Evolutionary conservation across 2,329 filamentous ascomycete genomes (phyloP).

Genomic region (Tricladium varicosporioides): DNA sequence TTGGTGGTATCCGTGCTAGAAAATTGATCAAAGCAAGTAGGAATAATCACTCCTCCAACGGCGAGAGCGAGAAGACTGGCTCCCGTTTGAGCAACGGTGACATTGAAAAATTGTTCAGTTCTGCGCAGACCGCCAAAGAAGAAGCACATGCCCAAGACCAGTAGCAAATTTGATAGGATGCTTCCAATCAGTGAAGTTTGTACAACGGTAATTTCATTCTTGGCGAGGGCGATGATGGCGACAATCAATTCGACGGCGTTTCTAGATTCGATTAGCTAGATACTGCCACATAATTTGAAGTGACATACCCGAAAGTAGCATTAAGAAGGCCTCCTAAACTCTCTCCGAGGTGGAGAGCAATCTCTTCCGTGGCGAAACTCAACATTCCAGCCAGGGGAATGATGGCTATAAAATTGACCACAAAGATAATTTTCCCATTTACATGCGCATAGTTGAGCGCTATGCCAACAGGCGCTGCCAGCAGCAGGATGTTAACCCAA

Average conservation of each 20-base stretch:
- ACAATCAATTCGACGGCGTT: constrained; percentile 91
- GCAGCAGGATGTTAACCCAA: constrained; percentile 80
- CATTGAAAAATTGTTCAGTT: constrained; percentile 84
- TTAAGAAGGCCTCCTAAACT: constrained; percentile 86
- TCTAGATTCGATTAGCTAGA: constrained; percentile 37
- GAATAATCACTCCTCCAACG: constrained; percentile 81
- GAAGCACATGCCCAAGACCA: constrained; percentile 91
- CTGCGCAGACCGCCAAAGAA: constrained; percentile 73
- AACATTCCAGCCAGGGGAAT: constrained; percentile 85
- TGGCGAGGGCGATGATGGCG: constrained; percentile 75
- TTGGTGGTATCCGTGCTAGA: constrained; percentile 42
- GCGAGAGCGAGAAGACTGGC: constrained; percentile 66
- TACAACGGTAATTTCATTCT: constrained; percentile 71
- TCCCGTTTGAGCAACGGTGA: constrained; percentile 86
- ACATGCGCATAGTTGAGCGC: constrained; percentile 64
- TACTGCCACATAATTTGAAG: constrained; percentile 10
- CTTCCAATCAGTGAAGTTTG: constrained; percentile 90
- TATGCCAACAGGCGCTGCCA: constrained; percentile 79
- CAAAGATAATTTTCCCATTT: constrained; percentile 66
- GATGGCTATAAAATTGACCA: constrained; percentile 92
- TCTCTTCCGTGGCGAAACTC: constrained; percentile 86
- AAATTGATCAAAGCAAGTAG: constrained; percentile 75
- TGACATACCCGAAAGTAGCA: constrained; percentile 74
- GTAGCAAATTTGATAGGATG: constrained; percentile 85
- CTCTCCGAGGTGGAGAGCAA: constrained; percentile 78